These are phyloP conservation scores for Mycena capillaripes DNA, from an alignment of 768 basidiomycete species.

Conservation along the genomic window DNA sequence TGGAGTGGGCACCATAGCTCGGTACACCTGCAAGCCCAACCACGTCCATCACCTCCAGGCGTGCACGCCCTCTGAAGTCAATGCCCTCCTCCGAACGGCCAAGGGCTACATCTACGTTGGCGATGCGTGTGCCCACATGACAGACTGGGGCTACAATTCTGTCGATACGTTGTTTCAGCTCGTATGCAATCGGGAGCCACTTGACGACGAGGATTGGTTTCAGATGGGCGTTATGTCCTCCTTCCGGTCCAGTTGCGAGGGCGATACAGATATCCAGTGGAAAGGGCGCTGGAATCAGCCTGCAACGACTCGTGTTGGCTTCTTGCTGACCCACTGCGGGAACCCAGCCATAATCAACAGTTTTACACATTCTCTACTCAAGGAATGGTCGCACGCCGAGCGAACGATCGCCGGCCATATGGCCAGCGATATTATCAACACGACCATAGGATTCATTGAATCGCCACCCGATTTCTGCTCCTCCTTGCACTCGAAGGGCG, in stretches of 20 bases:
- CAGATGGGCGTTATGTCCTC: neutral
- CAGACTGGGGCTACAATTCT: constrained; percentile 25
- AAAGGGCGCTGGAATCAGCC: neutral
- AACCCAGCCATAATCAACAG: constrained; percentile 20
- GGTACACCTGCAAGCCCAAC: neutral
- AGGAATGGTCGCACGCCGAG: neutral
- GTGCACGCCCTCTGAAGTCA: neutral
- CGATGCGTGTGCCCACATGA: neutral
- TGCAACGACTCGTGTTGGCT: neutral
- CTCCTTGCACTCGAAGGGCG: neutral
- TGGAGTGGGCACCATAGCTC: neutral
- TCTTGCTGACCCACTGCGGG: neutral
- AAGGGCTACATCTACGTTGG: constrained; percentile 9
- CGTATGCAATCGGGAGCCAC: no score
- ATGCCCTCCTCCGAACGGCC: neutral
- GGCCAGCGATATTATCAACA: neutral
- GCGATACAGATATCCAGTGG: constrained; percentile 1
- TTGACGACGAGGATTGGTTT: neutral
- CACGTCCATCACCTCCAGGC: constrained; percentile 6
- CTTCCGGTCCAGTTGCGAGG: neutral
- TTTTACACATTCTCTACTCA: constrained; percentile 2
- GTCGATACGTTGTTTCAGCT: neutral
- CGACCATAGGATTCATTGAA: constrained; percentile 5
- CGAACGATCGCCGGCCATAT: neutral
- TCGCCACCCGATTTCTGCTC: neutral